Base-by-base conservation (phyloP, 768 basidiomycete genomes). In the Boletellus ananas region DNA sequence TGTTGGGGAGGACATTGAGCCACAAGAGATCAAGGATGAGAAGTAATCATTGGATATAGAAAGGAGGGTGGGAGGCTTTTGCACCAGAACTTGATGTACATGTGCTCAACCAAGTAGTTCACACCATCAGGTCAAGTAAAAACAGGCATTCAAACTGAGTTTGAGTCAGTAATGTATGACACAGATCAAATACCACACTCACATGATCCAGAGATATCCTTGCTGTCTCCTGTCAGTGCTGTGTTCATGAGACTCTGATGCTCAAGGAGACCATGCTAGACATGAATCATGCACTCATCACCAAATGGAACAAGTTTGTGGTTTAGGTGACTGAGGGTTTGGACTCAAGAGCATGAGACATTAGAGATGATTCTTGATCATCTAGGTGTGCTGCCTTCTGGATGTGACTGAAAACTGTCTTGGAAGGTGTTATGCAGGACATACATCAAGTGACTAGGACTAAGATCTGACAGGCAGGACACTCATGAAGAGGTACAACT, bases 31-130 rank as follows among this genome's bases (percentile, higher is more conserved):
- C 88, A 49, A 85, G 41, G 81, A 68, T 0, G 77, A 69, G 3
- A 81, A 87, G 1, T 84, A 84, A 3, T 79, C 80, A 50, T 88
- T 86, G 0, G 81, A 87, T 5, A 75, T 63, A 1, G 84, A 85
- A 4, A 89, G 85, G 6, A 86, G 85, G 0, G 87, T 88, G 11
- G n/a, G n/a, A n/a, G n/a, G n/a, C n/a, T n/a, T 87, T 84, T 12
- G 68, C 72, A 34, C 84, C 86, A 12, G 85, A 85, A 61, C 79
- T 83, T 0, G 74, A 77, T 0, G 84, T 85, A 58, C 78, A 83
- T 0, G 85, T 87, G 51, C 81, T 85, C 0, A 85, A 87, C 31
- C 84, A 86, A 83, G 21, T 76, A 74, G 4, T 60, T 63, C 5
- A 73, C 70, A 4, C 76, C 69, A 3, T 56, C 61, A 1, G 86